Evolutionary conservation across 129 eudicot species (phyloP).

Genomic region (Calendula officinalis): DNA sequence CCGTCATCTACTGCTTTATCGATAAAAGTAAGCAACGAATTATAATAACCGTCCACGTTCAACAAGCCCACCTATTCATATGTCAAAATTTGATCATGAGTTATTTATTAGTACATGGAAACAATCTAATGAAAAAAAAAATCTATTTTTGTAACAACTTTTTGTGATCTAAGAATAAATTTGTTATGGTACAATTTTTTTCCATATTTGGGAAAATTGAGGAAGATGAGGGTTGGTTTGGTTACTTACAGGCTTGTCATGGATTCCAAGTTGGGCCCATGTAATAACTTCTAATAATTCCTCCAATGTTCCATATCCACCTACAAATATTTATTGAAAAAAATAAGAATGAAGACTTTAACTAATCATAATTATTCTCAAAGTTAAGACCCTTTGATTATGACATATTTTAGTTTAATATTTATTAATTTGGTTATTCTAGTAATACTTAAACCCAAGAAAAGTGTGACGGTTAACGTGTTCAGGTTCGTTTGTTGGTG

Average conservation of each 20-base stretch:
- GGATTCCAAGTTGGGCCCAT: constrained; percentile 75
- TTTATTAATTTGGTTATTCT: not conserved
- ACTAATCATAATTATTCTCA: constrained; percentile 2
- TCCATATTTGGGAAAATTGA: constrained; percentile 21
- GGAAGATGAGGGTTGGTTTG: constrained; percentile 10
- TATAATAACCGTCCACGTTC: constrained; percentile 62
- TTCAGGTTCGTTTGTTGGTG: no score
- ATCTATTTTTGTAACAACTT: no score
- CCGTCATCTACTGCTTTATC: constrained; percentile 71
- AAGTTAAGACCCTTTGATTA: constrained; percentile 17
- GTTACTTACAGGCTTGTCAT: constrained; percentile 63
- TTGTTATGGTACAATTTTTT: not conserved
- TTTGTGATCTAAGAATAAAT: no score
- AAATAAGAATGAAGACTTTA: constrained; percentile 1
- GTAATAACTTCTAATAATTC: constrained; percentile 64
- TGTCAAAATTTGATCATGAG: not conserved
- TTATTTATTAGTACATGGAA: not conserved
- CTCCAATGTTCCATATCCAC: constrained; percentile 70
- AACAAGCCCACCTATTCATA: constrained; percentile 55
- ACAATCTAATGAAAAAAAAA: not conserved
- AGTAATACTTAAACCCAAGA: no score
- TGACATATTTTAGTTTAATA: not conserved
- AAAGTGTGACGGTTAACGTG: no score
- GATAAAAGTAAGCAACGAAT: constrained; percentile 51
- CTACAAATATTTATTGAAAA: constrained; percentile 29